Base-by-base conservation (phyloP, 768 basidiomycete species). In the Gymnopilus junonius region DNA sequence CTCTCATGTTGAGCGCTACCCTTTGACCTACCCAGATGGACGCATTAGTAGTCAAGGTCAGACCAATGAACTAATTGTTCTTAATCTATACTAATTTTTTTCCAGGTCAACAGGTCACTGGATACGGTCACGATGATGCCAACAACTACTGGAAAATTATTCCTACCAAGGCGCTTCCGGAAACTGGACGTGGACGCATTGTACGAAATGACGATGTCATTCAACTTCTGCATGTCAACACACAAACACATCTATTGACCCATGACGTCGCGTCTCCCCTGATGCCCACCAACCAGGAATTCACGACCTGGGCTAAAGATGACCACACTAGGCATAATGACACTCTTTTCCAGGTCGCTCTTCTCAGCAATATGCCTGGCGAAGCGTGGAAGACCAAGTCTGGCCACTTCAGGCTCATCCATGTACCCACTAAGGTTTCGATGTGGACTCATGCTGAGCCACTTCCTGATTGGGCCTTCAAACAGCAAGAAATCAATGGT, bases 201-300 rank as follows among this genome's bases (percentile, higher is more conserved):
- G 94, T 98, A 42, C 91, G 93, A 48, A 90, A 98, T 65, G 85
- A 92, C 62, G 97, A 99, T 74, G 76, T 93, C 57, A 83, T 99
- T 66, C 95, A 94, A 70, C 85, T 99, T 20, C 81, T 95, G 23
- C 97, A 99, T 70, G 85, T 94, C 72, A 87, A 86, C 74, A 97
- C 96, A 10, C 81, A 96, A 65, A 87, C 88, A 1, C 76, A 88
- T 61, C 88, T 99, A 48, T 78, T 99, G 45, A 97, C 96, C 2
- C 97, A 99, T 70, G 97, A 99, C 74, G 97, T 99, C 61, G 97
- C 97, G 0, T 97, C 94, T 1, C 93, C 97, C 4, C 85, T 95
- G 53, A 96, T 94, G 91, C 90, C 97, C 15, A 99, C 97, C 51
- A 99, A 99, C 75, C 95, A 98, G 73, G 97, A 99, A 75, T 95